These are phyloP conservation scores for Phanerochaete carnosa DNA, from an alignment of 768 basidiomycete species.

Conservation along the genomic window DNA sequence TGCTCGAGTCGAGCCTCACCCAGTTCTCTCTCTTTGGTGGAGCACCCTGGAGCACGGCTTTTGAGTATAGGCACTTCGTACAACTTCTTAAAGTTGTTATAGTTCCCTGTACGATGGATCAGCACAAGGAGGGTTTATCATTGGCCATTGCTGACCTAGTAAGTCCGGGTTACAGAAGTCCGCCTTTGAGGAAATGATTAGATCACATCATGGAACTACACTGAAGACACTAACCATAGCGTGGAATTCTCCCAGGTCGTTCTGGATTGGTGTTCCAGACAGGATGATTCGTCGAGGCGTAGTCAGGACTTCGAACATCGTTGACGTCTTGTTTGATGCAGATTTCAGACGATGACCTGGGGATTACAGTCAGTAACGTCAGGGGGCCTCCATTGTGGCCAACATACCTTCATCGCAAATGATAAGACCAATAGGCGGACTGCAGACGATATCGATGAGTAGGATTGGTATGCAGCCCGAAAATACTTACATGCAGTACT, in stretches of 20 bases:
- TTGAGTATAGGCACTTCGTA: constrained; percentile 88
- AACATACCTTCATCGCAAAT: constrained; percentile 88
- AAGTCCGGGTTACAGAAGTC: constrained; percentile 95
- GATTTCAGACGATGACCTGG: constrained; percentile 90
- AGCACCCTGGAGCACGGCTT: constrained; percentile 76
- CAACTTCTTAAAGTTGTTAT: constrained; percentile 69
- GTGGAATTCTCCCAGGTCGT: constrained; percentile 93
- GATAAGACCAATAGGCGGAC: constrained; percentile 89
- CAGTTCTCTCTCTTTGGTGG: constrained; percentile 65
- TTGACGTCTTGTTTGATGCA: constrained; percentile 84
- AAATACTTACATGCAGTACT: constrained; percentile 57
- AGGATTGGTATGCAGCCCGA: neutral
- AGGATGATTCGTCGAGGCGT: constrained; percentile 82
- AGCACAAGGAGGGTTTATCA: neutral
- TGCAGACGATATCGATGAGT: constrained; percentile 22
- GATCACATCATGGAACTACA: neutral
- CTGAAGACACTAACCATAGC: constrained; percentile 67
- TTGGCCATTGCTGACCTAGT: constrained; percentile 48
- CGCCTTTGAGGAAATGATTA: constrained; percentile 43
- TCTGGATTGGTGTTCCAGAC: constrained; percentile 97
- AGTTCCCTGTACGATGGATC: constrained; percentile 53
- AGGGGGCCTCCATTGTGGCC: neutral
- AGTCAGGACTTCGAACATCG: constrained; percentile 76
- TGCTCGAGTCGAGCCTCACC: constrained; percentile 79
- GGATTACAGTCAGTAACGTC: neutral